phyloP scores from a whole-genome alignment of 2,329 filamentous ascomycete species.

The Nigrospora oryzae region DNA sequence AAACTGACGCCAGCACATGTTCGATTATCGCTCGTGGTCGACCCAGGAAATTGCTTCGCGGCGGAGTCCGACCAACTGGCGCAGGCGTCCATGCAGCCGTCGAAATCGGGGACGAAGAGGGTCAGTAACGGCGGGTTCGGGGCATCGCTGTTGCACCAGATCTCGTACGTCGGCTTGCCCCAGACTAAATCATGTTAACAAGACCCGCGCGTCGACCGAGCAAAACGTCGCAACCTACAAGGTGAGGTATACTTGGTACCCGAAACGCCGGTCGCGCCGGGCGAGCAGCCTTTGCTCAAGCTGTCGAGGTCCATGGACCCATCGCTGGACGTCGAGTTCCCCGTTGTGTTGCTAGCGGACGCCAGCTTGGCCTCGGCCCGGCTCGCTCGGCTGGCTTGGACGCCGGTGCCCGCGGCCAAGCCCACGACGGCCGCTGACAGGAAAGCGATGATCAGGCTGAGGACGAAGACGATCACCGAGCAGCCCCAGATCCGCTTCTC shows the following conservation, averaged over 20 bases:
- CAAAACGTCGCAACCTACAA: slow-evolving; percentile 19
- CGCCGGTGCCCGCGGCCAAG: slow-evolving; percentile 33
- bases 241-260: slow-evolving; percentile 29
- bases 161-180: slow-evolving; percentile 24
- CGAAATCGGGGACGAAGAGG: slow-evolving; percentile 32
- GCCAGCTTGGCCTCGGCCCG: slow-evolving; percentile 24
- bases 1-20: slow-evolving; percentile 31
- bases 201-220: background rate
- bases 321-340: slow-evolving; percentile 6
- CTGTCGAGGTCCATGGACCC: slow-evolving; percentile 9
- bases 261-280: slow-evolving; percentile 22
- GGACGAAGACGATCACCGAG: slow-evolving; percentile 27
- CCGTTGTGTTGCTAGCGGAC: background rate
- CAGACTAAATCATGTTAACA: slow-evolving; percentile 22
- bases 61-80: slow-evolving; percentile 27
- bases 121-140: slow-evolving; percentile 26
- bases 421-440: slow-evolving; percentile 32
- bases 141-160: slow-evolving; percentile 35
- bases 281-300: slow-evolving; percentile 23
- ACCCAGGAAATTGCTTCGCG: slow-evolving; percentile 15
- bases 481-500: slow-evolving; percentile 24
- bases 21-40: slow-evolving; percentile 16
- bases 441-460: slow-evolving; percentile 30
- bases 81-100: slow-evolving; percentile 39
- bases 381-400: slow-evolving; percentile 29